Evolutionary conservation across 768 basidiomycete species (phyloP), one percentile per base, ranked within the genome.

Genomic region (Suillus americanus): DNA sequence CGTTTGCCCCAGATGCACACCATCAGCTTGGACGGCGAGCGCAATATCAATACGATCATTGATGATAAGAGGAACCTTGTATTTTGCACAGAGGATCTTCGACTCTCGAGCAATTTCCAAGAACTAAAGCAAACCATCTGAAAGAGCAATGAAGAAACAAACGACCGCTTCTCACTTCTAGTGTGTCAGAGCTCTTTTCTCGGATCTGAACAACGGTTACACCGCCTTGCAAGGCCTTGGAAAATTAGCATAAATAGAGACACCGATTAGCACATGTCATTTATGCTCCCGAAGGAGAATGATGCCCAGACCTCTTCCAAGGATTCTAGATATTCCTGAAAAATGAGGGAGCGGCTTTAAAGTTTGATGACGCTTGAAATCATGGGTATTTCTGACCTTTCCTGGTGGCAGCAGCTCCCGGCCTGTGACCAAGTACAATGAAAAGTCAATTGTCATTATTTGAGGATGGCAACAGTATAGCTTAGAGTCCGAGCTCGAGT

Each of bases 21-120:
- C 95, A 53, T 85, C 84, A 3, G 89, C 89, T 51, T 85, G 80
- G 25, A 92, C 79, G 8, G 92, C 91, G 25, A 95, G 81, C 10
- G 91, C 93, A 28, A 98, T 86, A 70, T 97, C 96, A 64, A 97
- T 80, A 13, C 94, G 86, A 74, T 93, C 91, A 72, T 95, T 94
- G 77, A 98, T 91, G 64, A 98, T 80, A 5, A 97, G 78, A 0
- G 94, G 95, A 35, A 97, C 85, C 48, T 84, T 81, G 81, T 94
- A 90, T 76, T 83, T 83, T 67, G 86, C 83, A 70, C 92, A 95
- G 6, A 98, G 75, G 20, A 70, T 79, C 73, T 95, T 92, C 18
- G 87, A 89, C 68, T 81, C 79, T 54, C 72, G 73, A 0, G 95
- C 95, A 63, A 96, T 82, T 64, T 87, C 80, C 62, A 94, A 83